Base-by-base conservation (phyloP, 148 eudicot species). In the Amaranthus palmeri region DNA sequence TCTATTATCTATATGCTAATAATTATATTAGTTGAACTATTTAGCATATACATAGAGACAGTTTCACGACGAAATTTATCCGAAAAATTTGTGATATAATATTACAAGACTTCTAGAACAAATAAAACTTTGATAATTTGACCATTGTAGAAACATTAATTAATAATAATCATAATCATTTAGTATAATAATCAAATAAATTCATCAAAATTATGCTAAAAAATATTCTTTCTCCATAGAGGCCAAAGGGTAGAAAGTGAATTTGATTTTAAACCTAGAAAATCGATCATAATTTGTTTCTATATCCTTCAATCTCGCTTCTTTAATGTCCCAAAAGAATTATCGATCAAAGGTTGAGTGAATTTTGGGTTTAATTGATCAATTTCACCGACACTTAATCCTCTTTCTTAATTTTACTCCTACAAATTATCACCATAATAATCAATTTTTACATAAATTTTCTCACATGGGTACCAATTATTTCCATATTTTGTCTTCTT, bases 401-500 rank as follows among this genome's bases (percentile, higher is more conserved):
- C 45, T 41, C 3, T 10, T 9, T 60, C 41, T 60, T 60, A 4
- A 0, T 61, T 1, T 45, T 7, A 46, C n/a, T 45, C 12, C 51
- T 1, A 47, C 8, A n/a, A 45, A 14, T 7, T 15, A 2, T 13
- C 7, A 1, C 36, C 36, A 25, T 25, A 25, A 25, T 25, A 25
- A 25, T 25, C 36, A 25, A 25, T 25, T n/a, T 63, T 62, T 58
- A 42, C 50, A 44, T 44, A 12, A 62, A 62, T 42, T 4, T 43
- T 40, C 67, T 65, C 68, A 65, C 68, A 65, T 46, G 68, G 53
- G 41, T 65, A 46, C 8, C 17, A 65, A 65, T 64, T 65, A 46
- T 46, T 6, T 14, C 46, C 45, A 3, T 41, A 61, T 42, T 41
- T 61, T 56, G n/a, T 17, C 25, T 6, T 15, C 13, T 56, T 10